Percentiles rank a stretch among this genome's conserved stretches.
These are phyloP conservation scores for Alternaria solani DNA, from an alignment of 2,329 filamentous ascomycete genomes.

Conservation along the genomic window DNA sequence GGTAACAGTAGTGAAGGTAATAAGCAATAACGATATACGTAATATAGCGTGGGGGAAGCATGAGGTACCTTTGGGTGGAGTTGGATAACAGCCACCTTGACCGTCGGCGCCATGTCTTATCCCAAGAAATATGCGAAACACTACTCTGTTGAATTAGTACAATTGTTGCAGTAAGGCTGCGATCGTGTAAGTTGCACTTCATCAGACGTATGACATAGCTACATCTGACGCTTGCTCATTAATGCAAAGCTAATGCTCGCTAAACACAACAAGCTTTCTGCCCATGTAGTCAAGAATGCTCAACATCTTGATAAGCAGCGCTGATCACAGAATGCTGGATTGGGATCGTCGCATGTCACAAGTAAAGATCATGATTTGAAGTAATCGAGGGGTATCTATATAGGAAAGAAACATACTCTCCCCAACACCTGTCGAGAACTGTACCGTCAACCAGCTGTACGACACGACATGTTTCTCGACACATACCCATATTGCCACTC, in stretches of 20 bases:
- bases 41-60: not conserved
- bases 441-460: not conserved
- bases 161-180: not conserved
- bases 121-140: not conserved
- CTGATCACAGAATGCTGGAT: not conserved
- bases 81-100: conserved; percentile 60
- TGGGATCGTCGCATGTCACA: not conserved
- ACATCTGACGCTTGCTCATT: conserved; percentile 4
- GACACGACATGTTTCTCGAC: not conserved
- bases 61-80: conserved; percentile 57
- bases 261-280: conserved; percentile 19
- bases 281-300: not conserved
- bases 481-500: not conserved
- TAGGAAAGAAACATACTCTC: conserved; percentile 11
- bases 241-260: conserved; percentile 19
- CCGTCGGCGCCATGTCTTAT: conserved; percentile 52
- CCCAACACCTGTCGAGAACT: not conserved
- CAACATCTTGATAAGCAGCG: not conserved
- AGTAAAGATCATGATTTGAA: not conserved
- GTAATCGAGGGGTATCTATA: conserved; percentile 24
- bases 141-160: not conserved
- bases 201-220: conserved; percentile 3
- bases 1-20: not conserved
- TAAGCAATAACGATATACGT: not conserved
- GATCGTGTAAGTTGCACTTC: not conserved